Conservation (phyloP, 192 early-diverging fungal species). For the Backusella australiensis region DNA sequence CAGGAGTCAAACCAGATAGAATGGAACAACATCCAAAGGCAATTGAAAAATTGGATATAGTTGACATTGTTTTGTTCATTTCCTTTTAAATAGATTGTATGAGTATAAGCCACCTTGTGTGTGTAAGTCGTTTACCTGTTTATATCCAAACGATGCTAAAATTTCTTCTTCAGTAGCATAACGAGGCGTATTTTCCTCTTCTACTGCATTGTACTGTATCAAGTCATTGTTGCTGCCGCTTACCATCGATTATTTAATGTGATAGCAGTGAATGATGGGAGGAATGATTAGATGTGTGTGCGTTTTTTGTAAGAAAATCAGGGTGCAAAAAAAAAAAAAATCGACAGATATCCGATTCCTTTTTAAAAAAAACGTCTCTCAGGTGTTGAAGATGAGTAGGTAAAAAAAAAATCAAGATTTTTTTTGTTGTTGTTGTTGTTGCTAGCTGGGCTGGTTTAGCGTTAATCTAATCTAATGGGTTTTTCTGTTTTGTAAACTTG, state of each 20-base stretch:
- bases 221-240: slow-evolving; percentile 5
- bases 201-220: not conserved
- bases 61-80: slow-evolving; percentile 49
- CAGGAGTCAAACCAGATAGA: slow-evolving; percentile 50
- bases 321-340: not conserved
- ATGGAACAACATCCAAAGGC: slow-evolving; percentile 54
- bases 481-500: not conserved
- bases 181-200: not conserved
- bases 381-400: not conserved
- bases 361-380: slow-evolving; percentile 5
- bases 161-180: slow-evolving; percentile 27
- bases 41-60: slow-evolving; percentile 50
- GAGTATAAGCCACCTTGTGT: not conserved
- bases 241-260: not conserved
- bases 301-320: too few species aligned
- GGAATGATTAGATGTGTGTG: not conserved
- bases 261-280: not conserved
- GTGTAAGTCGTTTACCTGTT: slow-evolving; percentile 26
- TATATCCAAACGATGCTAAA: slow-evolving; percentile 39
- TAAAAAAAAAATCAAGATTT: not conserved
- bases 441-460: not conserved
- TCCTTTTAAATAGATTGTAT: slow-evolving; percentile 26
- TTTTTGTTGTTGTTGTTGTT: not conserved
- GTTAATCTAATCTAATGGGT: too few species aligned
- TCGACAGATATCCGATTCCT: not conserved